Conservation (phyloP, 345 rosid genomes). For the Alliaria petiolata region DNA sequence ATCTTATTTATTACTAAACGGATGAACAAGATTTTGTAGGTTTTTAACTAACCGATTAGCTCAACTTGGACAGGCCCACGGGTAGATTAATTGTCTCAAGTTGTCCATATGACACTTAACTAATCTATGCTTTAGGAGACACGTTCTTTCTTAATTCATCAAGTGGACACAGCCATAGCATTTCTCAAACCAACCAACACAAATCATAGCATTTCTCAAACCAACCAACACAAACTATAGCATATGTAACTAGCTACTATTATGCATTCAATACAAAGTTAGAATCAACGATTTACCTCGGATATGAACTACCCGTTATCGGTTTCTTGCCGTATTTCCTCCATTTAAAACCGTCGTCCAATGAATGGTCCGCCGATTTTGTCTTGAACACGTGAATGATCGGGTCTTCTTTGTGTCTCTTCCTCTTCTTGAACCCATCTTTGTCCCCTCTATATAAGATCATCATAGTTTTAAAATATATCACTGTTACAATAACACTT, state of each 20-base stretch:
- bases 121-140: background rate
- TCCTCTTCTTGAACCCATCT: constrained; percentile 28
- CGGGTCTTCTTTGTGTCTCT: constrained; percentile 6
- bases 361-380: background rate
- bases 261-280: background rate
- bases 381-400: constrained; percentile 29
- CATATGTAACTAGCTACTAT: no score
- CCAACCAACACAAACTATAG: no score
- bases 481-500: background rate
- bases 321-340: constrained; percentile 49
- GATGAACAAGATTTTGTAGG: constrained; percentile 12
- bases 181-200: constrained; percentile 8
- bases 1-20: background rate
- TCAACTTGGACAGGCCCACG: background rate
- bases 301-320: constrained; percentile 37
- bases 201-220: constrained; percentile 3
- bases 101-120: constrained; percentile 18
- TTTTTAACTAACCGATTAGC: background rate
- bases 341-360: constrained; percentile 51
- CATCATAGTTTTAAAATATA: background rate
- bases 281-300: constrained; percentile 33
- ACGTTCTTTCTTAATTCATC: constrained; percentile 5
- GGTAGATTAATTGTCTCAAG: constrained; percentile 11
- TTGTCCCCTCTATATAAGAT: constrained; percentile 17
- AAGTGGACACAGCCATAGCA: constrained; percentile 16